Evolutionary conservation across 1,284 basidiomycete genomes (phyloP).

Genomic region (Puccinia triticina): DNA sequence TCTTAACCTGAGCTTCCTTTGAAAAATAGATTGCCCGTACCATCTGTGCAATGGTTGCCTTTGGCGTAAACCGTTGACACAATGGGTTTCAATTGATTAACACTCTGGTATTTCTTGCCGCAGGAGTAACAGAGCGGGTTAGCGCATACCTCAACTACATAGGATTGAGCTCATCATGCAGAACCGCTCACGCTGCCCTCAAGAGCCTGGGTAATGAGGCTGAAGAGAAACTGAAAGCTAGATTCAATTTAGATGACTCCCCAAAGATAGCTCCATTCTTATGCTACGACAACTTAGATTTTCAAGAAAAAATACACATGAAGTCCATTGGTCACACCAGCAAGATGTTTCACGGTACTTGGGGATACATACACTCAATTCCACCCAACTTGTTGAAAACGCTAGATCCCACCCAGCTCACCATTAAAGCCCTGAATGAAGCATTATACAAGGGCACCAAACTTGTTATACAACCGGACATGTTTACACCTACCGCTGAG

Average conservation of each 20-base stretch:
- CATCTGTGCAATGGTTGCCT: conserved; percentile 2
- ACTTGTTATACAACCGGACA: neutral
- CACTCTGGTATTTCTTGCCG: neutral
- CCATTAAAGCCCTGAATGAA: neutral
- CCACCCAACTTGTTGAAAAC: neutral
- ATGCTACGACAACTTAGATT: conserved; percentile 16
- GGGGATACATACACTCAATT: conserved; percentile 5
- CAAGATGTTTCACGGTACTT: neutral
- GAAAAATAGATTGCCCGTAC: neutral
- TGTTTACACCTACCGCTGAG: neutral
- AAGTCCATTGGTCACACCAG: neutral
- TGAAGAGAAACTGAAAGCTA: neutral
- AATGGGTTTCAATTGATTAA: conserved; percentile 9
- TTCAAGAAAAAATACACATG: conserved; percentile 15
- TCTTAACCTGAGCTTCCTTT: too few relatives aligned
- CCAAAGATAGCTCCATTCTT: neutral
- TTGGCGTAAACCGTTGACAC: neutral
- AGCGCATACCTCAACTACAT: conserved; percentile 3
- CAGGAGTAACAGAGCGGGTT: neutral
- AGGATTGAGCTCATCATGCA: neutral
- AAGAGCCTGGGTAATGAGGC: neutral
- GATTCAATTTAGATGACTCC: neutral
- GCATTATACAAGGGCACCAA: neutral
- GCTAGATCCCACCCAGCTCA: neutral
- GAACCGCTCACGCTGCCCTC: too few relatives aligned